Evolutionary conservation across 2,329 filamentous ascomycete species (phyloP).

Genomic region (Penicillium sp.): DNA sequence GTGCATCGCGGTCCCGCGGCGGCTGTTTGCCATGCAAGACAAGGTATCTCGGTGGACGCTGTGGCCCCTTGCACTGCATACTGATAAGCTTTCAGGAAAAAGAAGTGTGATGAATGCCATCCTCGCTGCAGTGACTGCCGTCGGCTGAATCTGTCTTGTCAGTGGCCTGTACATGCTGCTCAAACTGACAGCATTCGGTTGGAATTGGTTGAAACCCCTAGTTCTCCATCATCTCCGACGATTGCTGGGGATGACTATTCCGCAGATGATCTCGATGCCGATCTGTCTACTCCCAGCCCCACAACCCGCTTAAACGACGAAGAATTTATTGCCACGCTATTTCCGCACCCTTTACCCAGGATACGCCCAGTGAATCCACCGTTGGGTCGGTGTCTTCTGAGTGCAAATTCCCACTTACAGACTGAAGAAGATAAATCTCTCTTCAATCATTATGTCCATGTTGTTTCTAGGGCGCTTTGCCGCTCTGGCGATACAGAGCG

Average conservation of each 20-base stretch:
- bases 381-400: slow-evolving; percentile 11
- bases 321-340: slow-evolving; percentile 21
- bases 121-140: slow-evolving; percentile 30
- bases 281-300: slow-evolving; percentile 7
- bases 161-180: slow-evolving; percentile 13
- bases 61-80: not conserved
- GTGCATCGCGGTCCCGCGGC: slow-evolving; percentile 27
- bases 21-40: slow-evolving; percentile 30
- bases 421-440: slow-evolving; percentile 30
- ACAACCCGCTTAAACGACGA: slow-evolving; percentile 17
- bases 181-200: not conserved
- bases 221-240: slow-evolving; percentile 1
- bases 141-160: slow-evolving; percentile 26
- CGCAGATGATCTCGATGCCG: slow-evolving; percentile 11
- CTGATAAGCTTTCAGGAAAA: slow-evolving; percentile 20
- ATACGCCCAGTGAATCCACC: slow-evolving; percentile 1
- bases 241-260: not conserved
- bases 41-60: slow-evolving; percentile 17
- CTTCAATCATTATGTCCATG: slow-evolving; percentile 32
- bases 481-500: slow-evolving; percentile 21
- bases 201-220: not conserved
- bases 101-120: slow-evolving; percentile 26
- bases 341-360: slow-evolving; percentile 13
- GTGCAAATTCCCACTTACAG: slow-evolving; percentile 23
- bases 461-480: slow-evolving; percentile 26